Percentiles rank a stretch among this genome's conserved stretches.
Conservation (phyloP, 2,329 filamentous ascomycete species). For the Pseudophaeomoniella oleicola region DNA sequence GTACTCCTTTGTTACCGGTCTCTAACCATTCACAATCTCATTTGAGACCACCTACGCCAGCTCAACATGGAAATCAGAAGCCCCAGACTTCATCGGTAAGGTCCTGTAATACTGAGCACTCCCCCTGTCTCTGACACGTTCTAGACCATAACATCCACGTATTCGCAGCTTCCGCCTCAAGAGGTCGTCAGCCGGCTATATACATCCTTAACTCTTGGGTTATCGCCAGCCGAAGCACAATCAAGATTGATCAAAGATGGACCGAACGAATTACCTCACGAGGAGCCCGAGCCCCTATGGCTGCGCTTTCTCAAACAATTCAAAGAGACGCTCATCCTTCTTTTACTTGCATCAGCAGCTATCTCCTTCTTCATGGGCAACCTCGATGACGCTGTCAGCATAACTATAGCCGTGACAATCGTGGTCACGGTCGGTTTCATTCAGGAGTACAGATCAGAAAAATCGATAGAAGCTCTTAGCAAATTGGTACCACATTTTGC, state of each 20-base stretch:
- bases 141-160: slow-evolving; percentile 31
- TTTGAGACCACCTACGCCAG: slow-evolving; percentile 5
- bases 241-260: slow-evolving; percentile 68
- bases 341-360: slow-evolving; percentile 77
- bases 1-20: slow-evolving; percentile 43
- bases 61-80: slow-evolving; percentile 16
- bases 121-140: neutral
- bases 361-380: slow-evolving; percentile 88
- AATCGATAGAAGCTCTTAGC: slow-evolving; percentile 88
- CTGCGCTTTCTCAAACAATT: slow-evolving; percentile 92
- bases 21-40: slow-evolving; percentile 26
- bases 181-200: slow-evolving; percentile 64
- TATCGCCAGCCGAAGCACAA: slow-evolving; percentile 68
- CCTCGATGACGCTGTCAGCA: slow-evolving; percentile 86
- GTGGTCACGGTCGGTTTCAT: slow-evolving; percentile 93
- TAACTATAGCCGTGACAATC: slow-evolving; percentile 89
- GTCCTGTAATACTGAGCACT: neutral
- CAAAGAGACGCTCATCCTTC: slow-evolving; percentile 82
- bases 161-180: slow-evolving; percentile 55
- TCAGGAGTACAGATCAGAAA: slow-evolving; percentile 94
- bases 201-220: slow-evolving; percentile 70
- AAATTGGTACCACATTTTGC: slow-evolving; percentile 90
- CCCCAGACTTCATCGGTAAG: slow-evolving; percentile 8
- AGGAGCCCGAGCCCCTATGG: slow-evolving; percentile 88
- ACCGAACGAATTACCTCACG: slow-evolving; percentile 86